Base-by-base conservation (phyloP, 2,329 filamentous ascomycete genomes). In the Apiospora koreana region DNA sequence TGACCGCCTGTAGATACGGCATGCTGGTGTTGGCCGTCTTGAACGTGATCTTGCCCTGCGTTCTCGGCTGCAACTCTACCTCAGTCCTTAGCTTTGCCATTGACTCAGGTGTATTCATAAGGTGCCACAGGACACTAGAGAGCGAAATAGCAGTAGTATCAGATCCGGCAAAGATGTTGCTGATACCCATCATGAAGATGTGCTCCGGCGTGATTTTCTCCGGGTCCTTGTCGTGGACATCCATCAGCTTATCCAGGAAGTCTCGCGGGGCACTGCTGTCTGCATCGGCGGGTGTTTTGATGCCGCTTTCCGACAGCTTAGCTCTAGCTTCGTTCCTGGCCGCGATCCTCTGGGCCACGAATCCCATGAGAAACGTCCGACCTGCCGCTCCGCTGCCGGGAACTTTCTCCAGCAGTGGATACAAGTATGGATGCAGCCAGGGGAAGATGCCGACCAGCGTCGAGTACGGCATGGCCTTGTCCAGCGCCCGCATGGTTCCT, bases 41-140 rank as follows among this genome's bases (percentile, higher is more conserved):
- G 28, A 58, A 58, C 3, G 50, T 21, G 16, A 35, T 35, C 7
- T 3, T 3, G 50, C 18, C 50, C 8, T 35, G 50, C 21, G 16
- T 35, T 35, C 50, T 21, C 1, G 28, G 25, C 16, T 58, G 50
- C 50, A 14, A 35, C 41, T 82, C 79, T 28, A 86, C 76, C 70
- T 87, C 84, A 0, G 73, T 23, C 1, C 76, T 75, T 2, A 86
- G 74, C 50, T 78, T 80, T 10, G 73, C 43, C 69, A 85, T 75
- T 3, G 72, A 71, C 0, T 71, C 16, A 1, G 78, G 79, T 12
- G 77, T 65, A 16, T 69, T 75, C 7, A 79, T 67, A 0, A 80
- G 68, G 50, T 78, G 72, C 66, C 78, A 81, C 7, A 82, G 38
- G 1, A 78, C 74, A 1, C 76, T 75, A 1, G 76, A 75, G 0